Conservation (phyloP, 176 grass and related monocot species). For the Tuctoria greenei region DNA sequence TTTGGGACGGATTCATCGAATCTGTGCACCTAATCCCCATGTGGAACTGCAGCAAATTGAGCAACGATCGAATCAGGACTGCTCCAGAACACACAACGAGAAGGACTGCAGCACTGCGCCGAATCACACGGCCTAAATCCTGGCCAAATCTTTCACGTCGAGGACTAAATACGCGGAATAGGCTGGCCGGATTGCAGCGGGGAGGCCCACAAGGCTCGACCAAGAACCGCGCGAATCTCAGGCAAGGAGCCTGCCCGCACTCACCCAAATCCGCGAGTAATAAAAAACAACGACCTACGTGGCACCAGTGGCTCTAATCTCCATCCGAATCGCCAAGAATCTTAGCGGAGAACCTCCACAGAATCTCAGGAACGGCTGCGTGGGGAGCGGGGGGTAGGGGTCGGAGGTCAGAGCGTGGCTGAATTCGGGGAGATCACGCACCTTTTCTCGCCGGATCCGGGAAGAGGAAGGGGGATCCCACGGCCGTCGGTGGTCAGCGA, state of each 20-base stretch:
- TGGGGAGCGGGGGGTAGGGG: neutral
- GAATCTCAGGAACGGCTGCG: neutral
- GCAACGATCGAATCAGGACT: neutral
- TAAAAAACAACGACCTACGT: neutral
- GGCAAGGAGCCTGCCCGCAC: neutral
- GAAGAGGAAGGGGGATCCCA: neutral
- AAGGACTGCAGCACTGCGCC: neutral
- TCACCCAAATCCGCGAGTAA: neutral
- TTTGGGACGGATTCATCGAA: neutral
- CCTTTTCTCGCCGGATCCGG: neutral
- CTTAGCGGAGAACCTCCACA: neutral
- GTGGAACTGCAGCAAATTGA: neutral
- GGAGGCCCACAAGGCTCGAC: neutral
- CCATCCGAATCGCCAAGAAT: neutral
- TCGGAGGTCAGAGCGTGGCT: neutral
- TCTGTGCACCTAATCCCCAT: neutral
- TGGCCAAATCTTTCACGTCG: neutral
- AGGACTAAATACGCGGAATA: neutral
- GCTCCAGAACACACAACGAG: neutral
- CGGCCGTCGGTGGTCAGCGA: slow-evolving; percentile 18
- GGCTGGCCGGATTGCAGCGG: neutral
- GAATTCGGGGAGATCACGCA: slow-evolving; percentile 23
- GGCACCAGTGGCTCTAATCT: neutral
- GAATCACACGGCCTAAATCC: neutral
- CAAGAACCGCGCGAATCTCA: neutral